Conservation (phyloP, 306 rosid genomes). For the Gastrolobium bilobum region DNA sequence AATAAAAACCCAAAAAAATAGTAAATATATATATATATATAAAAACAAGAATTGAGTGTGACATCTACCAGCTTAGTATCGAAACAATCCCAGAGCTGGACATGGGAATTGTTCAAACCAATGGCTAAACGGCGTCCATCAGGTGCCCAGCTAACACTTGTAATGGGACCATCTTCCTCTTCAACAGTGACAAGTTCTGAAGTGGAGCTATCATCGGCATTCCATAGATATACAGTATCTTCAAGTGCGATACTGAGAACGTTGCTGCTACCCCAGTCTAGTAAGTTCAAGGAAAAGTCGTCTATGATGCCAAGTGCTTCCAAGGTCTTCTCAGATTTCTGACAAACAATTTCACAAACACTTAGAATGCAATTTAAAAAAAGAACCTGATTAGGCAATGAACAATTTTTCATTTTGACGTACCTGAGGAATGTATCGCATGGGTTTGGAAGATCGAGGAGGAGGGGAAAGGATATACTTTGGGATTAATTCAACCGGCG, state of each 20-base stretch:
- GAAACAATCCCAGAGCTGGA: too few species aligned
- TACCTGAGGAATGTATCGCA: conserved; percentile 80
- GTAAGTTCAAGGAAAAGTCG: conserved; percentile 74
- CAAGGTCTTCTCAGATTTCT: conserved; percentile 83
- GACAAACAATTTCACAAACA: conserved; percentile 34
- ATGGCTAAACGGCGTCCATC: too few species aligned
- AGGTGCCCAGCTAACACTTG: too few species aligned
- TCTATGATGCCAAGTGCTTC: conserved; percentile 85
- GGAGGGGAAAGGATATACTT: conserved; percentile 58
- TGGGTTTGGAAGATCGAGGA: conserved; percentile 52
- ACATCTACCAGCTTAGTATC: too few species aligned
- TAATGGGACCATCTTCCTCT: too few species aligned
- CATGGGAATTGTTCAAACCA: too few species aligned
- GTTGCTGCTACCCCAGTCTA: conserved; percentile 81
- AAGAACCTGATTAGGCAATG: too few species aligned
- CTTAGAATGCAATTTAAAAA: background rate
- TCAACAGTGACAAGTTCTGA: conserved; percentile 71
- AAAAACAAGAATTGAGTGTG: too few species aligned
- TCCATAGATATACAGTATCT: conserved; percentile 72
- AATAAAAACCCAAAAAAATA: too few species aligned
- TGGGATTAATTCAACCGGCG: conserved; percentile 62
- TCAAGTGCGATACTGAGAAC: conserved; percentile 76
- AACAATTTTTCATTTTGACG: too few species aligned
- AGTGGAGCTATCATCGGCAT: conserved; percentile 70
- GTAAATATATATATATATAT: too few species aligned